A percentile compares a stretch with the other conserved stretches of the same genome.
Conservation (phyloP, 495 filamentous ascomycete genomes). For the Podospora pseudocomata region DNA sequence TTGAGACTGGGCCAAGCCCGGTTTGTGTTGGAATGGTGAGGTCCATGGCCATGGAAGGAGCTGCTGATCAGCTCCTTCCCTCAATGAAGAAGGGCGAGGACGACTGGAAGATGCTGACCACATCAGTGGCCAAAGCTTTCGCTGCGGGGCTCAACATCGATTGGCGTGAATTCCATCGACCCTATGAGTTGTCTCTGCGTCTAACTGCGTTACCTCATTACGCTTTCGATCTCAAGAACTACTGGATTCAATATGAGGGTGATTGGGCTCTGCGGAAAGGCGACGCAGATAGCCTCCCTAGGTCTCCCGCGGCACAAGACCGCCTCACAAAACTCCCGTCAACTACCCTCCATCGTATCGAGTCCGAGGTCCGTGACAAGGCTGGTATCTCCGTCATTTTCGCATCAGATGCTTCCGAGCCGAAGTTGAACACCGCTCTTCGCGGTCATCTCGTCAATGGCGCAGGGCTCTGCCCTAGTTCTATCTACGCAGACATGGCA, state of each 20-base stretch:
- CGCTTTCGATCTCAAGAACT: constrained; percentile 71
- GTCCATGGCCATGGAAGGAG: constrained; percentile 49
- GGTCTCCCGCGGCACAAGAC: constrained; percentile 42
- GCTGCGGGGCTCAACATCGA: constrained; percentile 57
- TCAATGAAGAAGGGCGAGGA: constrained; percentile 43
- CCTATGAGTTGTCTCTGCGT: constrained; percentile 54
- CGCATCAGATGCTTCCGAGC: constrained; percentile 53
- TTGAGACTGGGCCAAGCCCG: constrained; percentile 66
- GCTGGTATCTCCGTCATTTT: constrained; percentile 45
- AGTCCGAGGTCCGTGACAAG: constrained; percentile 40
- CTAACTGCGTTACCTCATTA: constrained; percentile 66
- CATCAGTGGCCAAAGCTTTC: constrained; percentile 56
- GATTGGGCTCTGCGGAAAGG: constrained; percentile 40
- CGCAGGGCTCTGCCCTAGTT: constrained; percentile 35
- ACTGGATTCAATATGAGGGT: constrained; percentile 72
- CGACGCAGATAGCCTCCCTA: neutral
- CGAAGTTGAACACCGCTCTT: constrained; percentile 51
- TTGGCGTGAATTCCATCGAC: constrained; percentile 72
- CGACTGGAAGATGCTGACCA: constrained; percentile 58
- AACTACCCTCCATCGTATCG: constrained; percentile 40
- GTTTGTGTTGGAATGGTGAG: constrained; percentile 63
- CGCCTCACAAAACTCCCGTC: constrained; percentile 47
- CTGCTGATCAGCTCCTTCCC: constrained; percentile 46
- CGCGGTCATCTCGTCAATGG: constrained; percentile 63
- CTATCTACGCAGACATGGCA: constrained; percentile 65